Conservation (phyloP, 2,329 filamentous ascomycete species). For the Fusarium clavum region DNA sequence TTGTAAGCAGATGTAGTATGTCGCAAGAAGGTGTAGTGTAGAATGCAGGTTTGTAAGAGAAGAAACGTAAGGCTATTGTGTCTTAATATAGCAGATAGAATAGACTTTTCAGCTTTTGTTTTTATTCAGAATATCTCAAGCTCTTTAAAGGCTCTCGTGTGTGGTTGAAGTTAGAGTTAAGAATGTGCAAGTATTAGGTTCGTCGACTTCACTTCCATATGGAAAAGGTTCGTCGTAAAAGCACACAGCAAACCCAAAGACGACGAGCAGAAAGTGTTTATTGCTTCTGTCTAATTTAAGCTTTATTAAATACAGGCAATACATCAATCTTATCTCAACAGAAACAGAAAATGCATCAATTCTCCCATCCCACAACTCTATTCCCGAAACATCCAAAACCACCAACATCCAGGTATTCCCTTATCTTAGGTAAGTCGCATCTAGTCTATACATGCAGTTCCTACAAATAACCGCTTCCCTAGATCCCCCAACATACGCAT, state of each 20-base stretch:
- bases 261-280: neutral
- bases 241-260: neutral
- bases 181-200: neutral
- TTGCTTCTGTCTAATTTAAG: neutral
- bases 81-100: neutral
- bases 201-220: neutral
- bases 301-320: neutral
- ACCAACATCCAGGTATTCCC: no score
- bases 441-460: neutral
- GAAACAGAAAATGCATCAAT: neutral
- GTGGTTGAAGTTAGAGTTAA: neutral
- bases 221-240: neutral
- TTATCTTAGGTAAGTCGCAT: neutral
- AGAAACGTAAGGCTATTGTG: neutral
- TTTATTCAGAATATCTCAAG: neutral
- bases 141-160: neutral
- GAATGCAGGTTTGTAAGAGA: no score
- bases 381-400: neutral
- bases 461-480: neutral
- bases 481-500: neutral
- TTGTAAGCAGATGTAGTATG: neutral
- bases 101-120: neutral
- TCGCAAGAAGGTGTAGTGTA: neutral
- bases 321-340: neutral
- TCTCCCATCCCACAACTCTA: fast-evolving